These are phyloP conservation scores for Emericellopsis terricola DNA, from an alignment of 495 filamentous ascomycete species.

Conservation along the genomic window DNA sequence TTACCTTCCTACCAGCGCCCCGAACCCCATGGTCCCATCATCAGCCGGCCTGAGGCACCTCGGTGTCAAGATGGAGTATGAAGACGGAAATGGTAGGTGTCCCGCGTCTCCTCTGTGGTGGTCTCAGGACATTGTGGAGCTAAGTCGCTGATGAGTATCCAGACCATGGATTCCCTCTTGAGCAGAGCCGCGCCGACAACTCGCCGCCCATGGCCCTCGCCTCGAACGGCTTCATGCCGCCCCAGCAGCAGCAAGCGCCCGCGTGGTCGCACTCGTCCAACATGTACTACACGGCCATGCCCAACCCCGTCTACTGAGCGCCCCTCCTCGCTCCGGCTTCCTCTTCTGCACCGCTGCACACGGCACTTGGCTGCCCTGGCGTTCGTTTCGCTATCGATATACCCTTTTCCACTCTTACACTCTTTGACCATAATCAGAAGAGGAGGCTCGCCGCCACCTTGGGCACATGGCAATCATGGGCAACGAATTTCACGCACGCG, in stretches of 20 bases:
- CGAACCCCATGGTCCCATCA: slow-evolving; percentile 15
- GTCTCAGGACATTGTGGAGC: too few species aligned
- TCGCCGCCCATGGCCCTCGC: not conserved
- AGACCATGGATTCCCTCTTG: not conserved
- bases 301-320: not conserved
- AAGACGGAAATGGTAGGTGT: slow-evolving; percentile 14
- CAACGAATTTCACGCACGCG: too few species aligned
- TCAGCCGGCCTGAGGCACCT: slow-evolving; percentile 5
- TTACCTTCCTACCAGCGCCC: slow-evolving; percentile 19
- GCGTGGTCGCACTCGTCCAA: not conserved
- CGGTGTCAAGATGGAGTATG: slow-evolving; percentile 8
- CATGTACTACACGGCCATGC: not conserved
- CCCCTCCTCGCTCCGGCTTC: too few species aligned
- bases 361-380: too few species aligned
- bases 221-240: slow-evolving; percentile 1
- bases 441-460: too few species aligned
- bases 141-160: slow-evolving; percentile 5
- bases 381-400: too few species aligned
- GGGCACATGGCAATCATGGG: too few species aligned
- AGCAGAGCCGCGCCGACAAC: not conserved
- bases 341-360: too few species aligned
- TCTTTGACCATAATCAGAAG: too few species aligned
- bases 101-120: too few species aligned
- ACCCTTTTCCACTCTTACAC: too few species aligned
- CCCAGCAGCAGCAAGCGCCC: not conserved